Conservation (phyloP, 768 basidiomycete species). For the Lentinula lateritia region DNA sequence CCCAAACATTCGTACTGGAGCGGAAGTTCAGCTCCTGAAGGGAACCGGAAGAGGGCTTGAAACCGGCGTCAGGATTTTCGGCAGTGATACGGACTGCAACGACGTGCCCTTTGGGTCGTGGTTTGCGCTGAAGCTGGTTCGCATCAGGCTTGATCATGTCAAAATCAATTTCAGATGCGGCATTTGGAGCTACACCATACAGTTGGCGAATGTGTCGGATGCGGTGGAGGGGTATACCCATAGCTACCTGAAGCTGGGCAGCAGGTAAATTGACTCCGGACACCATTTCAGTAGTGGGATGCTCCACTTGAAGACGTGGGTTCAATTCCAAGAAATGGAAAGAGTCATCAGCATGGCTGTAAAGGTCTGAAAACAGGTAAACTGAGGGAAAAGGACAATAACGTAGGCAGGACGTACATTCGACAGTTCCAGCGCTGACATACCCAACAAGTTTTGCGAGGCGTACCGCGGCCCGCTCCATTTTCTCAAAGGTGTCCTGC, state of each 20-base stretch:
- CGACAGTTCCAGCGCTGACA: conserved; percentile 97
- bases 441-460: conserved; percentile 99
- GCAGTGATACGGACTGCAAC: conserved; percentile 99
- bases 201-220: conserved; percentile 94
- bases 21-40: conserved; percentile 99
- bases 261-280: conserved; percentile 97
- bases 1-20: conserved; percentile 99
- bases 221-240: conserved; percentile 95
- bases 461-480: conserved; percentile 99
- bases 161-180: conserved; percentile 91
- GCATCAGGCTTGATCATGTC: conserved; percentile 90
- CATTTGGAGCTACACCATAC: conserved; percentile 91
- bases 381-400: not conserved
- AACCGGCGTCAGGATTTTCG: conserved; percentile 98
- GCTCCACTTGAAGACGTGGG: conserved; percentile 98
- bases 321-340: conserved; percentile 99
- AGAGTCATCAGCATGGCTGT: conserved; percentile 86
- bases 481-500: conserved; percentile 87
- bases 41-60: conserved; percentile 97
- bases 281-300: conserved; percentile 99
- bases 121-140: conserved; percentile 86
- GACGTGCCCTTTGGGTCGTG: conserved; percentile 95
- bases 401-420: conserved; percentile 54
- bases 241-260: conserved; percentile 94
- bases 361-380: conserved; percentile 60